These are phyloP conservation scores for Colletotrichum spinosum DNA, from an alignment of 2,329 filamentous ascomycete genomes.

Conservation along the genomic window DNA sequence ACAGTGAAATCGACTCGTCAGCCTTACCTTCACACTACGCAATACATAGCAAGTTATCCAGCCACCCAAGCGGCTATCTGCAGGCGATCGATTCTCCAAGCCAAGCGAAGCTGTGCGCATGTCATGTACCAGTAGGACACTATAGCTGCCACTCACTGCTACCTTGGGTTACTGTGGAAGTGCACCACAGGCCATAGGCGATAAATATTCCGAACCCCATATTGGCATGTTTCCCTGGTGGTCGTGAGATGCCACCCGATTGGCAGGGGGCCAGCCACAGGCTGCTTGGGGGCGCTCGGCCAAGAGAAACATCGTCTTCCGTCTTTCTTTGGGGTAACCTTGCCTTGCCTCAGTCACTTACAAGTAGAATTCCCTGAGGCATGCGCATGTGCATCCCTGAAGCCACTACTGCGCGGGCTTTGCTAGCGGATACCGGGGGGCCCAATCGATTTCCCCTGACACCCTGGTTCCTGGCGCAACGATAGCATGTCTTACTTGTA, in stretches of 20 bases:
- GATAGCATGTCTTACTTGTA: not conserved
- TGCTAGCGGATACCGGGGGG: not conserved
- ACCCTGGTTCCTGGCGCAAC: conserved; percentile 6
- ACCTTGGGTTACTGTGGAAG: no score
- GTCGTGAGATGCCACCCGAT: conserved; percentile 4
- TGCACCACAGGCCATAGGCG: no score
- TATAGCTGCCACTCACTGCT: no score
- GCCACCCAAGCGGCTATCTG: conserved; percentile 12
- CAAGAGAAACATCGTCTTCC: conserved; percentile 12
- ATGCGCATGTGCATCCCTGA: no score
- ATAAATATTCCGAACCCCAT: conserved; percentile 12
- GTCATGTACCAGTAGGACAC: not conserved
- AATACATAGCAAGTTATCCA: not conserved
- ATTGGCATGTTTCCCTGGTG: conserved; percentile 22
- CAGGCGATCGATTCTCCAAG: not conserved
- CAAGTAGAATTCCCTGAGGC: no score
- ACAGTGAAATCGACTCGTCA: not conserved
- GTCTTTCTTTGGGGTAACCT: no score
- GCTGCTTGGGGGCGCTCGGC: conserved; percentile 23
- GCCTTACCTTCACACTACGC: conserved; percentile 2
- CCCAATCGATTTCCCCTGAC: conserved; percentile 16
- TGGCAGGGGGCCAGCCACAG: conserved; percentile 7
- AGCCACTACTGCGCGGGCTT: not conserved
- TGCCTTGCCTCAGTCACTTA: no score
- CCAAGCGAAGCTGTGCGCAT: not conserved